Evolutionary conservation across 495 filamentous ascomycete genomes (phyloP), one percentile per base, ranked within the genome.

Genomic region (Lepidopterella palustris): DNA sequence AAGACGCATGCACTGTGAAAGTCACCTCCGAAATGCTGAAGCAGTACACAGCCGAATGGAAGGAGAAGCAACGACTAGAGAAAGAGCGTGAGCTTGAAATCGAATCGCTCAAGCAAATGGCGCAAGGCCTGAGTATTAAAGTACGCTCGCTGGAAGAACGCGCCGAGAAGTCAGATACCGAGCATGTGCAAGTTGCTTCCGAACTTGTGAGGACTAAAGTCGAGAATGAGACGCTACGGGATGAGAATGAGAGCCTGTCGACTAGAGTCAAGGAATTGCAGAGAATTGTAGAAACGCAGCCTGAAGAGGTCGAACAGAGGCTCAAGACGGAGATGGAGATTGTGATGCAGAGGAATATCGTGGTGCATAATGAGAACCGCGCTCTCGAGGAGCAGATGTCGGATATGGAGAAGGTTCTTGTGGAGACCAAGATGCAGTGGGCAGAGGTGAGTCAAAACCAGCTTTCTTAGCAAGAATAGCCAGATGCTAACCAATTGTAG

Each of bases 301-400:
- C 93, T 0, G 83, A 80, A 18, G 92, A 97, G 69, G 87, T 97
- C 3, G 95, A 99, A 73, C 78, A 82, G 40, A 80, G 83, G 55
- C 83, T 96, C 63, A 84, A 85, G 69, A 82, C 78, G 4, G 92
- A 99, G 73, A 92, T 96, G 79, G 92, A 96, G 28, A 82, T 87
- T 13, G 84, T 97, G 66, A 92, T 97, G 85, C 84, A 89, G 71
- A 83, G 91, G 55, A 97, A 97, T 68, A 79, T 87, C 26, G 92
- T 95, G 67, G 92, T 97, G 18, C 92, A 97, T 68, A 91, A 95
- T 52, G 91, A 96, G 77, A 97, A 97, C 65, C 81, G 87, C 53
- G 79, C 76, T 31, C 77, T 99, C 66, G 90, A 96, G 71, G 95
- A 96, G 73, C 86, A 89, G 68, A 83, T 95, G 81, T 82, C 82